These are phyloP conservation scores for Chenopodium berlandieri DNA, from an alignment of 148 eudicot species.

Conservation along the genomic window DNA sequence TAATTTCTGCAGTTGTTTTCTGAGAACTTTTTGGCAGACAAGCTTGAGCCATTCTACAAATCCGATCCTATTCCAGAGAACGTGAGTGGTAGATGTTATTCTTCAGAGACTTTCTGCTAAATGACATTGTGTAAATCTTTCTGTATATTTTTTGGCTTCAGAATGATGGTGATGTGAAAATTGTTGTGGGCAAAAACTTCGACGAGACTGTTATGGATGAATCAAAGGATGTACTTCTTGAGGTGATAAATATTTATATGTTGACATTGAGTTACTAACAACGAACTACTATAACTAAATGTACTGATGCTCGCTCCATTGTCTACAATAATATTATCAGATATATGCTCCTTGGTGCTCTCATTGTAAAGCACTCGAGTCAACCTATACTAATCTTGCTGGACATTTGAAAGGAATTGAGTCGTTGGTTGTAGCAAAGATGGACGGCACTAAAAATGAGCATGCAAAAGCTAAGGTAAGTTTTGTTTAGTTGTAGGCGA, in stretches of 20 bases:
- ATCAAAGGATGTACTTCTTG: constrained; percentile 64
- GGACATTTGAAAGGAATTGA: constrained; percentile 40
- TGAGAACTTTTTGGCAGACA: constrained; percentile 63
- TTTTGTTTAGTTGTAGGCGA: not conserved
- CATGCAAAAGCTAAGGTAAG: constrained; percentile 57
- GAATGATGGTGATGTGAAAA: constrained; percentile 80
- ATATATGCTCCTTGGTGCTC: constrained; percentile 62
- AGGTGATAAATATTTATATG: constrained; percentile 29
- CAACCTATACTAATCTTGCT: constrained; percentile 47
- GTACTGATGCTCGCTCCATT: not conserved
- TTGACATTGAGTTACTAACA: no score
- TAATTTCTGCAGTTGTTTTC: constrained; percentile 47
- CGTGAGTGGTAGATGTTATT: constrained; percentile 36
- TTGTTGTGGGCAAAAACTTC: constrained; percentile 79
- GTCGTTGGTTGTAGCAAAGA: constrained; percentile 54
- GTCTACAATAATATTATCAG: constrained; percentile 16
- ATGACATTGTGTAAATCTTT: not conserved
- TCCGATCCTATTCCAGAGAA: constrained; percentile 82
- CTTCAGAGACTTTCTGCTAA: not conserved
- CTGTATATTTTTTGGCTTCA: constrained; percentile 12
- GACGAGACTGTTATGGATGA: constrained; percentile 66
- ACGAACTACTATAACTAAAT: not conserved
- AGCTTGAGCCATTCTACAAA: constrained; percentile 75
- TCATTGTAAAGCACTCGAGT: constrained; percentile 46
- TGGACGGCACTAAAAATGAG: constrained; percentile 65